phyloP scores from a whole-genome alignment of 805 yeast genomes.

The Candida ipomoeae region DNA sequence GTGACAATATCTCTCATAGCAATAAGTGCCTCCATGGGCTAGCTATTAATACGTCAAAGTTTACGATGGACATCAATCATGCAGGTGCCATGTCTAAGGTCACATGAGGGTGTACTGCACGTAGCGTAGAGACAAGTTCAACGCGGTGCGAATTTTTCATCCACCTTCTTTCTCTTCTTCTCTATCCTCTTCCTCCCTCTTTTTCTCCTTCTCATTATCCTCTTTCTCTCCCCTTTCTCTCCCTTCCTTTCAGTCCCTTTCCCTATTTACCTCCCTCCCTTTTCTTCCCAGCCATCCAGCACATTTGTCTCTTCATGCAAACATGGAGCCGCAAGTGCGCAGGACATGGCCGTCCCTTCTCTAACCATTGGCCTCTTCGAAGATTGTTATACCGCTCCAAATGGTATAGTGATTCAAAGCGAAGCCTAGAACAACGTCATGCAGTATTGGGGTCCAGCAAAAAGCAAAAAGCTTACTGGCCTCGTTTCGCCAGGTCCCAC shows the following conservation, averaged over 20 bases:
- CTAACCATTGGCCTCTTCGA: slow-evolving; percentile 27
- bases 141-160: slow-evolving; percentile 1
- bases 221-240: not conserved
- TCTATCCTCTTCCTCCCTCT: not conserved
- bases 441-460: not conserved
- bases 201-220: not conserved
- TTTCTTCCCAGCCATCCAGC: not conserved
- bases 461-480: not conserved
- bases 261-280: not conserved
- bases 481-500: not conserved
- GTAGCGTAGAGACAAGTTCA: not conserved
- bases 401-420: slow-evolving; percentile 33
- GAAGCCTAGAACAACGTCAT: slow-evolving; percentile 26
- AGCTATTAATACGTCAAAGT: not conserved
- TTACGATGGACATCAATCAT: not conserved
- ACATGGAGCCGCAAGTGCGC: slow-evolving; percentile 1
- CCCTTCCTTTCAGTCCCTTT: not conserved
- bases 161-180: too few relatives aligned
- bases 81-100: not conserved
- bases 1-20: too few relatives aligned
- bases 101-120: not conserved
- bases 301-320: not conserved
- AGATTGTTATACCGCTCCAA: slow-evolving; percentile 27
- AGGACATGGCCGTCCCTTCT: not conserved
- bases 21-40: not conserved